Base-by-base conservation (phyloP, 352 stramenopile species). In the Phytophthora macrochlamydospora region DNA sequence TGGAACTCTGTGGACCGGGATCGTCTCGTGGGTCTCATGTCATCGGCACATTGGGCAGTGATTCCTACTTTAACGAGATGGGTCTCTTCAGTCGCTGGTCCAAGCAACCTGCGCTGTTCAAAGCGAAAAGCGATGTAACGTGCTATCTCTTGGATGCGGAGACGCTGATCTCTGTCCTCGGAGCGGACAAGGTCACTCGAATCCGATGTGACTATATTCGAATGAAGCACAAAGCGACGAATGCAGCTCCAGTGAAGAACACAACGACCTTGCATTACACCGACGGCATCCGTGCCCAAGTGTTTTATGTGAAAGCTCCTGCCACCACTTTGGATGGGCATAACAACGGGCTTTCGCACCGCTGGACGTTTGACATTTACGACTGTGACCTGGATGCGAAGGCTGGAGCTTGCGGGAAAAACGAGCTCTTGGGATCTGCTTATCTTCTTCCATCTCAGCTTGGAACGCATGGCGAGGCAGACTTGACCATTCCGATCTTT, bases 401-500 rank as follows among this genome's bases (percentile, higher is more conserved):
- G n/a, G 40, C 69, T 29, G 65, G 46, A 1, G 33, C 5, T 37
- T 69, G 48, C 57, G 35, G 49, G 28, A 65, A 65, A 40, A 58
- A 67, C 1, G 28, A 70, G 8, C 57, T 82, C 3, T 58, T 89
- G 29, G 83, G 81, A 1, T 69, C 73, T 1, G 71, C 67, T 4
- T 68, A 69, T 49, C 37, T 93, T 31, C 52, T 91, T 43, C 69
- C 73, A 7, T 79, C 73, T 29, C 84, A 93, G 56, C 65, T 93
- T 14, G 67, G 44, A 11, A 68, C 61, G 6, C 79, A 89, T 8
- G 79, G 78, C 30, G 81, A 92, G 75, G 81, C 73, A 2, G 65
- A 75, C 11, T 18, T 92, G 18, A 87, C 77, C 1, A 24, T 91
- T 5, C 83, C 86, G 0, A 85, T 94, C 40, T 54, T 92, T 35